These are phyloP conservation scores for Penicillium expansum DNA, from an alignment of 2,329 filamentous ascomycete genomes.

Conservation along the genomic window DNA sequence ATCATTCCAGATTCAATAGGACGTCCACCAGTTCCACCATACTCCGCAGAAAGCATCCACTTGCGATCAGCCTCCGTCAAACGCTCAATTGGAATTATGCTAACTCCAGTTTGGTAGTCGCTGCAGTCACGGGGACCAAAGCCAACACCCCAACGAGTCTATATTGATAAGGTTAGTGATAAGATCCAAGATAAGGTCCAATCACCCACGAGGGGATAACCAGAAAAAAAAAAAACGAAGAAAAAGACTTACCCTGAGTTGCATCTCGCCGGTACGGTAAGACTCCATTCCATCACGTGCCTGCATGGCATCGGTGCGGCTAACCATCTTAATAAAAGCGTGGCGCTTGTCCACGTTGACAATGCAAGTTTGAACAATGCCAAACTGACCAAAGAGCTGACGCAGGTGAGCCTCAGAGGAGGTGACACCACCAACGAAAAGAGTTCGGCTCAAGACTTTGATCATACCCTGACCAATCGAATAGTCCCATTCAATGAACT, in stretches of 20 bases:
- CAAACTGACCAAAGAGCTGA: conserved; percentile 74
- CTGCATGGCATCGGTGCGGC: conserved; percentile 74
- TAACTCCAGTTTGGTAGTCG: conserved; percentile 89
- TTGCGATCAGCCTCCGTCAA: conserved; percentile 95
- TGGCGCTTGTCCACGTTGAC: conserved; percentile 98
- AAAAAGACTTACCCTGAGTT: conserved; percentile 61
- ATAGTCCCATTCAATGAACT: conserved; percentile 78
- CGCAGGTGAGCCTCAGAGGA: conserved; percentile 80
- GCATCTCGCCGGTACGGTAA: conserved; percentile 67
- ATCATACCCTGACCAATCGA: conserved; percentile 73
- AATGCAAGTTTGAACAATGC: conserved; percentile 92
- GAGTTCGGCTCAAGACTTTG: conserved; percentile 88
- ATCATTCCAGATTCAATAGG: conserved; percentile 78
- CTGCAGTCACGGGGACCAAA: conserved; percentile 97
- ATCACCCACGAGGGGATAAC: not conserved
- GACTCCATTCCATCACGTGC: conserved; percentile 89
- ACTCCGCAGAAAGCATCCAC: conserved; percentile 93
- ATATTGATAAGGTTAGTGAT: conserved; percentile 6
- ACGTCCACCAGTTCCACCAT: conserved; percentile 83
- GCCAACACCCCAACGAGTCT: conserved; percentile 96
- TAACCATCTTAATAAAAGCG: conserved; percentile 98
- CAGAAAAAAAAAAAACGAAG: not conserved
- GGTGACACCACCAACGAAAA: conserved; percentile 95
- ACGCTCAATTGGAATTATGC: conserved; percentile 85
- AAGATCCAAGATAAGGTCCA: not conserved